A percentile compares a stretch with the other conserved stretches of the same genome.
phyloP scores from a whole-genome alignment of 148 eudicot genomes.

The Silene latifolia region DNA sequence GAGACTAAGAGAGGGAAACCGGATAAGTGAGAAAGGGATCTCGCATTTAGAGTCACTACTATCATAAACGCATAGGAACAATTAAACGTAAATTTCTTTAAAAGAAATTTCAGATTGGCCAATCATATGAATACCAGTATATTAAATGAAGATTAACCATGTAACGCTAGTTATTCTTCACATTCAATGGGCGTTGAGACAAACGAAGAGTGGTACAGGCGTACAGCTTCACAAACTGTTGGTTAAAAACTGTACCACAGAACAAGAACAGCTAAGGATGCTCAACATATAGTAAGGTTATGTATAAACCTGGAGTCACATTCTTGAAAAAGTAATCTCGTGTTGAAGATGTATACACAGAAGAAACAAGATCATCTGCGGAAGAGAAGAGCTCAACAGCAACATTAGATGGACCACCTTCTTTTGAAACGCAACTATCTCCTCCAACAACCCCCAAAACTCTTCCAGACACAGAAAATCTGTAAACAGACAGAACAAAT shows the following conservation, averaged over 20 bases:
- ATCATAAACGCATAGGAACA: neutral
- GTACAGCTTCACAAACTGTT: constrained; percentile 1
- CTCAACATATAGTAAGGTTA: neutral
- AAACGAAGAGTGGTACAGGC: neutral
- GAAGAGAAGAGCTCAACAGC: constrained; percentile 73
- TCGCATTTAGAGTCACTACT: neutral
- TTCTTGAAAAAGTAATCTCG: constrained; percentile 77
- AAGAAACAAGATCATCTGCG: constrained; percentile 58
- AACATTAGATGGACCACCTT: constrained; percentile 85
- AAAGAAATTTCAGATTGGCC: neutral
- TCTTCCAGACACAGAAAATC: constrained; percentile 84
- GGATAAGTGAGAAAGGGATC: neutral
- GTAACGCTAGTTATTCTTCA: neutral
- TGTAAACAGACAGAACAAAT: constrained; percentile 26
- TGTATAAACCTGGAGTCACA: constrained; percentile 66
- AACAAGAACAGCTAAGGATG: neutral
- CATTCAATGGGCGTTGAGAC: neutral
- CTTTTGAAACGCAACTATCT: constrained; percentile 60
- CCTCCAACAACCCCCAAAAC: constrained; percentile 90
- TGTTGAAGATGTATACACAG: constrained; percentile 57
- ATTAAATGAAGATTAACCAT: neutral
- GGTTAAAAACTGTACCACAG: constrained; percentile 4
- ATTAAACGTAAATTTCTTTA: neutral
- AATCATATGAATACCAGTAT: neutral
- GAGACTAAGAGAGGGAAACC: neutral